Base-by-base conservation (phyloP, 1,284 basidiomycete species). In the Pseudomicrostroma phylloplanum region DNA sequence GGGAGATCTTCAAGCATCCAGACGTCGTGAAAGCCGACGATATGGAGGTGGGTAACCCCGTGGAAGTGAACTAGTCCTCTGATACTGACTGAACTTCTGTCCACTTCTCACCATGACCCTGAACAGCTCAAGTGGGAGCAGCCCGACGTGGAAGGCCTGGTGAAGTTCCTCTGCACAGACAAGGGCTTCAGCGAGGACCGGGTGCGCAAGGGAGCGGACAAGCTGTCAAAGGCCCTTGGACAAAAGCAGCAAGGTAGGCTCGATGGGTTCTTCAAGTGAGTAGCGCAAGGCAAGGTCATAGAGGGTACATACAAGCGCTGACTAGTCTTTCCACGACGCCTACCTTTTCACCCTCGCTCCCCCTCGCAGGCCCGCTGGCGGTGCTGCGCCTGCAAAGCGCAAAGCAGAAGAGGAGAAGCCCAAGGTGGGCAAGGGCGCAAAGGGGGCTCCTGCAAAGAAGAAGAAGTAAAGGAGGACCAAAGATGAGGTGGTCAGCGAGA, bases 121-220 rank as follows among this genome's bases (percentile, higher is more conserved):
- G 4, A 3, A 36, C 30, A 36, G 89, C 83, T 97, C 57, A 92
- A 96, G 69, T 99, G 94, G 94, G 91, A 88, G 67, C 84, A 85
- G 65, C 96, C 96, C 2, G 92, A 99, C 68, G 84, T 92, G 0
- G 93, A 97, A 23, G 96, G 92, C 0, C 84, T 99, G 7, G 88
- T 99, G 17, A 86, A 96, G 59, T 99, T 98, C 81, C 81, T 99
- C 26, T 94, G 96, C 21, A 87, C 83, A 51, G 91, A 97, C 74
- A 97, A 97, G 79, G 94, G 96, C 1, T 99, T 98, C 85, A 94
- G 92, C 70, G 94, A 98, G 83, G 94, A 99, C 36, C 88, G 94
- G 55, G 92, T 99, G 1, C 87, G 94, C 26, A 93, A 90, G 78
- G 92, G 93, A 17, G 92, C 91, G 6, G 92, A 94, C 60, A 96